Evolutionary conservation across 2,329 filamentous ascomycete genomes (phyloP), one percentile per base, ranked within the genome.

Genomic region (Trichocomaceae sp.): DNA sequence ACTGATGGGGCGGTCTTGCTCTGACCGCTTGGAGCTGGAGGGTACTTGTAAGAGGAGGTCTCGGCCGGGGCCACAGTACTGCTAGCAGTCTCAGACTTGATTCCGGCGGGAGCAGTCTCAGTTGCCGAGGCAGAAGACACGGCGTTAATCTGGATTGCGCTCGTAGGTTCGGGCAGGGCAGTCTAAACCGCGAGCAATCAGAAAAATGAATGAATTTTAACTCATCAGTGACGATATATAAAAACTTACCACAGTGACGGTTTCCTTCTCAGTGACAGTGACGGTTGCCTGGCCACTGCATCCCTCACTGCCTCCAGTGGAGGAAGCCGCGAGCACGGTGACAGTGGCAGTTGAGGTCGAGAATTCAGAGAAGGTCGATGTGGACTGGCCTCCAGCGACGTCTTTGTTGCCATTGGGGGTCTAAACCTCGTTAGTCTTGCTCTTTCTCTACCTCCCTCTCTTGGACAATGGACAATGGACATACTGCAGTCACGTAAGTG

Each of bases 201-300:
- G 13, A 17, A 19, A 8, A 2, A 20, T 8, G n/a, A n/a, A 41
- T 5, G 4, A 12, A 26, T 1, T 20, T 19, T n/a, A 12, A 29
- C 8, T 29, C 8, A 4, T 2, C 7, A 29, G 26, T 10, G 26
- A 29, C 5, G 26, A 8, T 33, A 26, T 6, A 7, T 35, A 12
- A 10, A 47, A 5, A 64, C 66, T 47, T 67, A 70, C 67, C 59
- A 66, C 65, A 58, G 67, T 70, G 57, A 71, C 67, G 35, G 68
- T 70, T 49, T 67, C 61, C 26, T 68, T 71, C 35, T 69, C 64
- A n/a, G 66, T 69, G 17, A 67, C 65, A 12, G 65, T 68, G 47
- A 49, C 54, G n/a, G 47, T 51, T 22, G 29, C 56, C 23, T 26
- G 23, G 20, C 47, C 51, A 57, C 35, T 52, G 56, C 52, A 54